Conservation (phyloP, 768 basidiomycete genomes). For the Filobasidium floriforme region DNA sequence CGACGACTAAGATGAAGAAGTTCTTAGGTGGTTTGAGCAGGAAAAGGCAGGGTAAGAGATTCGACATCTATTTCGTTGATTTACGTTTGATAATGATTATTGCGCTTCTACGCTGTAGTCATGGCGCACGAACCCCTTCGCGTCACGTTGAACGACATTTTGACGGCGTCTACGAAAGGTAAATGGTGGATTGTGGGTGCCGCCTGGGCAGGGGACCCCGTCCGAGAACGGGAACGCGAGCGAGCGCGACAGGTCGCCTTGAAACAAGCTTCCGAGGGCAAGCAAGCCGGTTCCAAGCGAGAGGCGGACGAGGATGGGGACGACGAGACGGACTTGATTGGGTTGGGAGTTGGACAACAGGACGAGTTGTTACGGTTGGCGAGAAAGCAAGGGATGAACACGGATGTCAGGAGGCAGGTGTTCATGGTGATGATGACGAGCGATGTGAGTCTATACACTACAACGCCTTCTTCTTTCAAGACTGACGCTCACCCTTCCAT, state of each 20-base stretch:
- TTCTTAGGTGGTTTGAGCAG: constrained; percentile 69
- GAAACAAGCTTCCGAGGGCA: constrained; percentile 26
- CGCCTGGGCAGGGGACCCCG: constrained; percentile 87
- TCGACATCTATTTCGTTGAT: no score
- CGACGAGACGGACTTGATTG: constrained; percentile 24
- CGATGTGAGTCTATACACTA: constrained; percentile 55
- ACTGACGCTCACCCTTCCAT: constrained; percentile 5
- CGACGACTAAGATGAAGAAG: constrained; percentile 80
- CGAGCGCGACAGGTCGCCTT: constrained; percentile 24
- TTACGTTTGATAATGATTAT: no score
- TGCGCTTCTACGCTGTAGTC: constrained; percentile 49
- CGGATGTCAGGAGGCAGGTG: constrained; percentile 80
- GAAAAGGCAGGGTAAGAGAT: constrained; percentile 56
- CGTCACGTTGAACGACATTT: constrained; percentile 76
- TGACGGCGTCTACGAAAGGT: constrained; percentile 71
- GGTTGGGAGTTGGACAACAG: constrained; percentile 28
- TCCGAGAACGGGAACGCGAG: constrained; percentile 54
- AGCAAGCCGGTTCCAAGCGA: constrained; percentile 40
- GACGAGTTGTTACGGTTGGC: constrained; percentile 66
- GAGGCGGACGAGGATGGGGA: constrained; percentile 34
- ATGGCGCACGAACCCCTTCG: constrained; percentile 77
- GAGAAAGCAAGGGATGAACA: constrained; percentile 95
- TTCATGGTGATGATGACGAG: constrained; percentile 94
- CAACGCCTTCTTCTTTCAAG: not conserved
- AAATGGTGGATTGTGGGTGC: constrained; percentile 99